phyloP scores from a whole-genome alignment of 495 filamentous ascomycete species.

The Bryoglossum gracile region DNA sequence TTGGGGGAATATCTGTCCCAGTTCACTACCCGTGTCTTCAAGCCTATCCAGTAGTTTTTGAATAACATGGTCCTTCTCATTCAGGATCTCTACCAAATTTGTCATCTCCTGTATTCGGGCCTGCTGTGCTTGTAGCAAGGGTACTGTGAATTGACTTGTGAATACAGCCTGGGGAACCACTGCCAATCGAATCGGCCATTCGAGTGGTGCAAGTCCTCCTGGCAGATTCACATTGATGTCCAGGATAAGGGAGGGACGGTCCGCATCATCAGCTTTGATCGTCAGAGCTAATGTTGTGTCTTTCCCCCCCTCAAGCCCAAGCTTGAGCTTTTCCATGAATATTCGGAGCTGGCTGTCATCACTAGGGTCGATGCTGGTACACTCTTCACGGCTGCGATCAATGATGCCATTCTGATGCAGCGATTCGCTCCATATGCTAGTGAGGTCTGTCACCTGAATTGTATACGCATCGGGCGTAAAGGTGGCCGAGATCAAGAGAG shows the following conservation, averaged over 20 bases:
- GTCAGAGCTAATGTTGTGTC: constrained; percentile 27
- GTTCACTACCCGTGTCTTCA: constrained; percentile 58
- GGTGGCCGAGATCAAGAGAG: constrained; percentile 47
- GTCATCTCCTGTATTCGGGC: constrained; percentile 42
- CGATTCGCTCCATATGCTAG: constrained; percentile 73
- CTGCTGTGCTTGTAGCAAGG: constrained; percentile 54
- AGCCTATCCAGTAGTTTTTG: constrained; percentile 69
- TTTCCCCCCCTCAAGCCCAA: constrained; percentile 46
- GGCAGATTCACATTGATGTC: constrained; percentile 56
- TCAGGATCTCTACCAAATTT: constrained; percentile 50
- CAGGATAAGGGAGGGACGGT: constrained; percentile 42
- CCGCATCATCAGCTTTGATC: constrained; percentile 8
- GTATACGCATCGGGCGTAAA: constrained; percentile 54
- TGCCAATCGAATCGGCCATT: constrained; percentile 57
- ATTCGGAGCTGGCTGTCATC: constrained; percentile 61
- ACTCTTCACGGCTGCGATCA: constrained; percentile 52
- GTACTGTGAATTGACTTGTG: constrained; percentile 58
- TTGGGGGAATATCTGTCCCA: constrained; percentile 63
- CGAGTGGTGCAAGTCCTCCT: constrained; percentile 56
- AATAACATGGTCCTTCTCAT: constrained; percentile 75
- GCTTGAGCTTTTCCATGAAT: constrained; percentile 64
- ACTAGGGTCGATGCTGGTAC: constrained; percentile 78
- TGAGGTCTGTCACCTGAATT: constrained; percentile 76
- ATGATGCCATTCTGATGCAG: constrained; percentile 58
- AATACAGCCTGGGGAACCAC: constrained; percentile 46